Evolutionary conservation across 2,329 filamentous ascomycete genomes (phyloP).

Genomic region (Didymellaceae sp.): DNA sequence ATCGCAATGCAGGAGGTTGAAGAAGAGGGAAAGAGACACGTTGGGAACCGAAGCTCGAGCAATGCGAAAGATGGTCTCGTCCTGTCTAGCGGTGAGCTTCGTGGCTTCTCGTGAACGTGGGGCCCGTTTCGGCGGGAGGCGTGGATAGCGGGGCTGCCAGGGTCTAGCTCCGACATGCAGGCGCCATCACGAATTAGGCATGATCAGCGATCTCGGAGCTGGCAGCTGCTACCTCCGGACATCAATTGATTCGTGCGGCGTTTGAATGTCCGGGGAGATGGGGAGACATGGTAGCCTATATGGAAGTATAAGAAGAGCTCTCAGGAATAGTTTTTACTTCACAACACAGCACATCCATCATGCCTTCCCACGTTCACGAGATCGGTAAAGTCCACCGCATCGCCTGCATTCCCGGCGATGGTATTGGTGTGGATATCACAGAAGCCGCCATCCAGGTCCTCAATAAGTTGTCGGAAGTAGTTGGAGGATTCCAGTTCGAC

Average conservation of each 20-base stretch:
- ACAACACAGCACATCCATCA: conserved; percentile 14
- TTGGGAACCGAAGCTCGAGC: conserved; percentile 5
- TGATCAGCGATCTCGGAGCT: conserved; percentile 11
- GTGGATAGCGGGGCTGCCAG: conserved; percentile 19
- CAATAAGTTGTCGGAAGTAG: conserved; percentile 52
- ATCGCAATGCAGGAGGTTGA: background rate
- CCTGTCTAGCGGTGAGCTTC: conserved; percentile 22
- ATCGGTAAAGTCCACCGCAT: conserved; percentile 41
- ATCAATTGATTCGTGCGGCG: conserved; percentile 12
- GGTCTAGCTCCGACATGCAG: conserved; percentile 12
- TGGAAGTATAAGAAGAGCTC: conserved; percentile 7
- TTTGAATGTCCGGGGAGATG: conserved; percentile 18
- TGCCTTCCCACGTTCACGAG: conserved; percentile 34
- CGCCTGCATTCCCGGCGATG: conserved; percentile 43
- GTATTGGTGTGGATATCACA: conserved; percentile 44
- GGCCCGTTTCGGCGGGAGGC: conserved; percentile 14
- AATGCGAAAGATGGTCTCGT: conserved; percentile 16
- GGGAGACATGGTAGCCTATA: conserved; percentile 6
- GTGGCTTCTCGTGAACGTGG: conserved; percentile 20
- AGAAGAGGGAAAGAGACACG: background rate
- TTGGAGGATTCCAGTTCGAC: conserved; percentile 57
- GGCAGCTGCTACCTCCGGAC: conserved; percentile 2
- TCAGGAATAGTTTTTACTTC: background rate
- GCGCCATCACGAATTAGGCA: conserved; percentile 8
- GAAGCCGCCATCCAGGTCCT: conserved; percentile 38